Base-by-base conservation (phyloP, 106 monocot genomes). In the Amphibolis antarctica region DNA sequence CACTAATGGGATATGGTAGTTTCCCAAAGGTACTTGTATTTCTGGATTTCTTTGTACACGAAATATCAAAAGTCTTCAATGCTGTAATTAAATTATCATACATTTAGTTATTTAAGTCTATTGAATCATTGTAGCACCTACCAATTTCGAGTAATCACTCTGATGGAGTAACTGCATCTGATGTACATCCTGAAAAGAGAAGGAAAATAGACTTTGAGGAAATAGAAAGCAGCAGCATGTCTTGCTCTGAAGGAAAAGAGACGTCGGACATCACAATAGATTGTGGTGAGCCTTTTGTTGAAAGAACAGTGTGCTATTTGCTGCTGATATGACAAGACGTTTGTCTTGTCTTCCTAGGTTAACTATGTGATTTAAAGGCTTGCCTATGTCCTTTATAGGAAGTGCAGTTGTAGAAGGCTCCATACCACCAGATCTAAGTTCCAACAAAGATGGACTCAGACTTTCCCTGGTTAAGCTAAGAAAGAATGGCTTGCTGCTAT, bases 381-480 rank as follows among this genome's bases (percentile, higher is more conserved):
- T n/a, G 43, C 30, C 21, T 60, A 1, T 23, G 10, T 23, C 25
- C 55, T 26, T 26, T 3, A 55, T 10, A 23, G 55, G 1, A 55
- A 26, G 55, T 55, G 25, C 25, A 55, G 55, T 24, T 55, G 10
- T n/a, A 18, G 42, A 77, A 69, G 67, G 52, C 11, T 42, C 72
- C 44, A 68, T 5, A 27, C 62, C 68, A 36, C 15, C 49, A 14
- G 47, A 55, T 28, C 59, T 54, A 9, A 62, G 72, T 3, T 50
- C 12, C 7, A 60, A 51, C 75, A 69, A 72, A 44, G 26, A 47
- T 46, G 25, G 11, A 18, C 12, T 30, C 13, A 64, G 57, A 68
- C 73, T 91, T 15, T 98, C 98, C 10, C 55, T 98, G 52, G 87
- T 98, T 51, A 98, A 91, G 61, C 67, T 98, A 45, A 77, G 70